Evolutionary conservation across 2,329 filamentous ascomycete species (phyloP).

Genomic region (Penicillium digitatum): DNA sequence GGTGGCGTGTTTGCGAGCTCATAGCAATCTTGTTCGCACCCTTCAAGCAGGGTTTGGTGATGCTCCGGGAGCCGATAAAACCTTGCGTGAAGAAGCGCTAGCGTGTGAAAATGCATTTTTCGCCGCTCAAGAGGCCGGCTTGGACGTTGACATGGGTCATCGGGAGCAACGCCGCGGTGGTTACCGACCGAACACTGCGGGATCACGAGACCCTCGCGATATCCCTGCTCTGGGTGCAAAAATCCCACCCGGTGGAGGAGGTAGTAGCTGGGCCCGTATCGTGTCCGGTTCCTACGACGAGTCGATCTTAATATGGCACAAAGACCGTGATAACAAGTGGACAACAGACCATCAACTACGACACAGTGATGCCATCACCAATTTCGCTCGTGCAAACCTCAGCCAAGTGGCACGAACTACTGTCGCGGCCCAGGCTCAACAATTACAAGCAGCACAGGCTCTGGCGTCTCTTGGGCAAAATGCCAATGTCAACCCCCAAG

Average conservation of each 20-base stretch:
- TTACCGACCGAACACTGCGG: constrained; percentile 58
- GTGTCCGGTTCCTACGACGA: constrained; percentile 97
- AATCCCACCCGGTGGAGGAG: constrained; percentile 84
- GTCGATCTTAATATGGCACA: constrained; percentile 90
- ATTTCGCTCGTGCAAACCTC: constrained; percentile 27
- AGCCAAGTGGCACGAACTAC: constrained; percentile 17
- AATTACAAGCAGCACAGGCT: constrained; percentile 19
- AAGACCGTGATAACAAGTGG: constrained; percentile 81
- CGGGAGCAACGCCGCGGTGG: constrained; percentile 51
- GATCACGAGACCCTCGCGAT: constrained; percentile 69
- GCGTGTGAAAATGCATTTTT: constrained; percentile 71
- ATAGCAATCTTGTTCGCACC: constrained; percentile 81
- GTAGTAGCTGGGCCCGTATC: constrained; percentile 85
- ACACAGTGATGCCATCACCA: constrained; percentile 54
- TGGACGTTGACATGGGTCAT: constrained; percentile 33
- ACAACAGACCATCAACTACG: constrained; percentile 68
- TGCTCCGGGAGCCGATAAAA: constrained; percentile 70
- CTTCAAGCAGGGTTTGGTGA: constrained; percentile 95
- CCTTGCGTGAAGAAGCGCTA: constrained; percentile 68
- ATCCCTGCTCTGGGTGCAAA: constrained; percentile 75
- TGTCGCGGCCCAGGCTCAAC: constrained; percentile 21
- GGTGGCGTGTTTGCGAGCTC: constrained; percentile 79
- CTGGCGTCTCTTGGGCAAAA: constrained; percentile 9
- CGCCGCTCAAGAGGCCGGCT: constrained; percentile 50
- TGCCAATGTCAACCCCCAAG: constrained; percentile 2